phyloP scores from a whole-genome alignment of 352 stramenopile species.

The Elongisporangium undulatum region DNA sequence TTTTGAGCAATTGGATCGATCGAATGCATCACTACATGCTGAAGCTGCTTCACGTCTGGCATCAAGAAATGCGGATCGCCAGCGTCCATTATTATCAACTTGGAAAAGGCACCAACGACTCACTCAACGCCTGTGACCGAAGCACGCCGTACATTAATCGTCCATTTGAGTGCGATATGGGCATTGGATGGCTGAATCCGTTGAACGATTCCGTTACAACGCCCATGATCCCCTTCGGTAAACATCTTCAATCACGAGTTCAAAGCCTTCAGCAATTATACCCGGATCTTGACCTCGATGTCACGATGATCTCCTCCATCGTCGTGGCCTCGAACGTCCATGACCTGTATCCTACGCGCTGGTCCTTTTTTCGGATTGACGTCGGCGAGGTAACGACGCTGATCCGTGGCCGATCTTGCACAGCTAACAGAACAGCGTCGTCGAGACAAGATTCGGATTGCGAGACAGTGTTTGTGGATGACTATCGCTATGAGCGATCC shows the following conservation, averaged over 20 bases:
- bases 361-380: slow-evolving; percentile 4
- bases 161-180: neutral
- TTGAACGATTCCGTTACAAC: slow-evolving; percentile 3
- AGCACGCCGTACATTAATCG: slow-evolving; percentile 6
- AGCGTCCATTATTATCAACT: neutral
- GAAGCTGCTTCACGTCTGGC: slow-evolving; percentile 19
- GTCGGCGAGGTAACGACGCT: slow-evolving; percentile 26
- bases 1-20: slow-evolving; percentile 21
- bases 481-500: slow-evolving; percentile 51
- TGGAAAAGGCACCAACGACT: neutral
- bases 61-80: neutral
- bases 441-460: slow-evolving; percentile 2
- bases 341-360: slow-evolving; percentile 1
- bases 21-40: slow-evolving; percentile 30
- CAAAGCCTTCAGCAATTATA: slow-evolving; percentile 14
- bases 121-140: neutral
- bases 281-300: slow-evolving; percentile 21
- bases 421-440: neutral
- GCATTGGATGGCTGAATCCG: slow-evolving; percentile 24
- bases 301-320: slow-evolving; percentile 16
- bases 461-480: slow-evolving; percentile 33
- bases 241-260: slow-evolving; percentile 25
- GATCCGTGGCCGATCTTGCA: slow-evolving; percentile 21
- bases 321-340: slow-evolving; percentile 8
- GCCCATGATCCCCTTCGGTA: slow-evolving; percentile 14